Percentiles rank a stretch among this genome's conserved stretches.
Evolutionary conservation across 2,329 filamentous ascomycete genomes (phyloP).

Genomic region (Fusarium sp.): DNA sequence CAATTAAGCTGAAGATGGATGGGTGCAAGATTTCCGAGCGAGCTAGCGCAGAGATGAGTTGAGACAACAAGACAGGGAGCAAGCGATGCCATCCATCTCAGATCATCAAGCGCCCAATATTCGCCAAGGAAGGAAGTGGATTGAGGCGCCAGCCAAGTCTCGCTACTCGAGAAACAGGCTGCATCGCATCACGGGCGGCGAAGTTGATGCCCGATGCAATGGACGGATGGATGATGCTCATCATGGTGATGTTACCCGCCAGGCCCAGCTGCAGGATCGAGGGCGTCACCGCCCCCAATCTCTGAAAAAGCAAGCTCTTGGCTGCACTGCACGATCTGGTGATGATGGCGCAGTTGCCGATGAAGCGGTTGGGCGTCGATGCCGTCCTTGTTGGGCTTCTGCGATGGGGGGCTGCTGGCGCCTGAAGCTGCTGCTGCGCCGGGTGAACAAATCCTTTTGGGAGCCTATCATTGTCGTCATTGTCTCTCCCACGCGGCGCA

Average conservation of each 20-base stretch:
- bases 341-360: slow-evolving; percentile 12
- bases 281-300: slow-evolving; percentile 6
- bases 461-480: slow-evolving; percentile 13
- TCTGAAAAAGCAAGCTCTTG: not conserved
- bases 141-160: slow-evolving; percentile 2
- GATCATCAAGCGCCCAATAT: not conserved
- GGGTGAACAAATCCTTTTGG: not conserved
- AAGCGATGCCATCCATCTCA: slow-evolving; percentile 2
- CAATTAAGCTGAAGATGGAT: not conserved
- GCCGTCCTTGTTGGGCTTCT: slow-evolving; percentile 23
- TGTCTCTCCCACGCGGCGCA: slow-evolving; percentile 8
- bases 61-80: slow-evolving; percentile 5
- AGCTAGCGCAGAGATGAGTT: slow-evolving; percentile 3
- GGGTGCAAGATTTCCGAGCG: slow-evolving; percentile 4
- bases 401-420: not conserved
- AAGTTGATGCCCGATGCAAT: slow-evolving; percentile 34
- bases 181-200: slow-evolving; percentile 4
- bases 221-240: not conserved
- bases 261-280: not conserved
- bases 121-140: not conserved
- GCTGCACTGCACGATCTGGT: slow-evolving; percentile 6
- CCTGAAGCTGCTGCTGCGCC: not conserved
- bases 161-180: slow-evolving; percentile 4
- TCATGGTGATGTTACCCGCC: slow-evolving; percentile 7
- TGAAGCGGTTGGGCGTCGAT: slow-evolving; percentile 24